phyloP scores from a whole-genome alignment of 2,329 filamentous ascomycete genomes.

The Neofusicoccum sp. region DNA sequence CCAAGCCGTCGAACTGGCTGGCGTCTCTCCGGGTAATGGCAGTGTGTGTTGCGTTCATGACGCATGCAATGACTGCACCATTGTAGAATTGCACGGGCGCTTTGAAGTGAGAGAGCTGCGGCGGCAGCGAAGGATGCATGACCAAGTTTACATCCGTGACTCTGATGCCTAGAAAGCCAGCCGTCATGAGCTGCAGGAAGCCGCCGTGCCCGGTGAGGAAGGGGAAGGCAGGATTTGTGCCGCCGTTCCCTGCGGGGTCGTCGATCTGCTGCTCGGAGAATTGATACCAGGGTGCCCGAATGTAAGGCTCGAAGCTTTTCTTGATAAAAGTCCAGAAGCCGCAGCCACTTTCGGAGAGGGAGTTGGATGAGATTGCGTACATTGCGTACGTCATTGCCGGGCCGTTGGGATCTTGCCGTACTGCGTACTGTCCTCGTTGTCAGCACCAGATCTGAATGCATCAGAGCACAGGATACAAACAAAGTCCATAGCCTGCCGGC shows the following conservation, averaged over 20 bases:
- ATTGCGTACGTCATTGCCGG: slow-evolving; percentile 75
- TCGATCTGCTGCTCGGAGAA: slow-evolving; percentile 71
- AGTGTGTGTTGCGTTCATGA: slow-evolving; percentile 67
- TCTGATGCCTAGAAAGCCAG: slow-evolving; percentile 68
- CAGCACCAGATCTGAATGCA: slow-evolving; percentile 52
- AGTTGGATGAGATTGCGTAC: slow-evolving; percentile 68
- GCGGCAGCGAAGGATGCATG: slow-evolving; percentile 66
- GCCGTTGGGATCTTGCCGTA: slow-evolving; percentile 67
- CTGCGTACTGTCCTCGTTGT: slow-evolving; percentile 62
- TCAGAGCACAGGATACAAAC: slow-evolving; percentile 51
- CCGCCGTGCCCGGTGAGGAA: slow-evolving; percentile 73
- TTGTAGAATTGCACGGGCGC: slow-evolving; percentile 69
- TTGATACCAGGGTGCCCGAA: slow-evolving; percentile 68
- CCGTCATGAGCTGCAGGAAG: slow-evolving; percentile 67
- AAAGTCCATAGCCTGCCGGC: not conserved
- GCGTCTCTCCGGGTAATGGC: slow-evolving; percentile 56
- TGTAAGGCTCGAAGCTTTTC: slow-evolving; percentile 65
- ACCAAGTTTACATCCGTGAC: slow-evolving; percentile 62
- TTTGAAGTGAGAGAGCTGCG: slow-evolving; percentile 62
- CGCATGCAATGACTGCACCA: slow-evolving; percentile 64
- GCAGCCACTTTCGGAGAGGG: slow-evolving; percentile 67
- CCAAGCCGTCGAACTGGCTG: slow-evolving; percentile 51
- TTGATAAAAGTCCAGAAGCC: slow-evolving; percentile 69
- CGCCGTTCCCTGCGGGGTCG: slow-evolving; percentile 61
- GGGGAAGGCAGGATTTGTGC: slow-evolving; percentile 69